Evolutionary conservation across 257 asterid genomes (phyloP).

Genomic region (Nicotiana noctiflora): DNA sequence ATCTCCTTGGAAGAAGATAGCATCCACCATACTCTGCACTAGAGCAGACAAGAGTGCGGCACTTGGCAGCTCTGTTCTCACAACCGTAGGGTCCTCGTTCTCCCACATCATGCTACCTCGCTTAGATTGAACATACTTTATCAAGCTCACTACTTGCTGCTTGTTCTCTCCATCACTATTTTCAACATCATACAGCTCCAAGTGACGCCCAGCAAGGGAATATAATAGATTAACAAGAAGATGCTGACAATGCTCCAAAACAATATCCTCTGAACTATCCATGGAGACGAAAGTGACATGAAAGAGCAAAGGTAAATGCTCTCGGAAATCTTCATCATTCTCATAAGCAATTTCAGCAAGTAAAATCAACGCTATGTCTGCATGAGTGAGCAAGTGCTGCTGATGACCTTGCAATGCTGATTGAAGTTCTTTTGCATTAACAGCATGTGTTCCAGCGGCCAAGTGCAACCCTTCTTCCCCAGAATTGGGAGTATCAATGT

Average conservation of each 20-base stretch:
- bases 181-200: slow-evolving; percentile 93
- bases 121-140: slow-evolving; percentile 94
- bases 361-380: slow-evolving; percentile 88
- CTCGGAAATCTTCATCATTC: slow-evolving; percentile 97
- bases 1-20: slow-evolving; percentile 98
- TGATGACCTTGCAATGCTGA: slow-evolving; percentile 99
- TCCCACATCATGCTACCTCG: slow-evolving; percentile 99
- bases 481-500: slow-evolving; percentile 91
- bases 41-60: slow-evolving; percentile 97
- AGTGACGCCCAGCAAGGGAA: slow-evolving; percentile 96
- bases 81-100: slow-evolving; percentile 94
- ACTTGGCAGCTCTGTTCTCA: slow-evolving; percentile 82
- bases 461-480: slow-evolving; percentile 87
- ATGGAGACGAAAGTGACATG: slow-evolving; percentile 97
- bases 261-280: slow-evolving; percentile 99
- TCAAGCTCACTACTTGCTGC: slow-evolving; percentile 94
- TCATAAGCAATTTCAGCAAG: slow-evolving; percentile 99
- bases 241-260: slow-evolving; percentile 98
- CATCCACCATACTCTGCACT: slow-evolving; percentile 99
- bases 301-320: slow-evolving; percentile 91
- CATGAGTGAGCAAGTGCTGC: slow-evolving; percentile 88
- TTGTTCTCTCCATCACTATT: slow-evolving; percentile 96
- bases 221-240: slow-evolving; percentile 88
- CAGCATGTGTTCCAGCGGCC: slow-evolving; percentile 56
- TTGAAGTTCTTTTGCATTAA: slow-evolving; percentile 93